phyloP scores from a whole-genome alignment of 1,139 yeast genomes.

The Zygoascus meyerae region DNA sequence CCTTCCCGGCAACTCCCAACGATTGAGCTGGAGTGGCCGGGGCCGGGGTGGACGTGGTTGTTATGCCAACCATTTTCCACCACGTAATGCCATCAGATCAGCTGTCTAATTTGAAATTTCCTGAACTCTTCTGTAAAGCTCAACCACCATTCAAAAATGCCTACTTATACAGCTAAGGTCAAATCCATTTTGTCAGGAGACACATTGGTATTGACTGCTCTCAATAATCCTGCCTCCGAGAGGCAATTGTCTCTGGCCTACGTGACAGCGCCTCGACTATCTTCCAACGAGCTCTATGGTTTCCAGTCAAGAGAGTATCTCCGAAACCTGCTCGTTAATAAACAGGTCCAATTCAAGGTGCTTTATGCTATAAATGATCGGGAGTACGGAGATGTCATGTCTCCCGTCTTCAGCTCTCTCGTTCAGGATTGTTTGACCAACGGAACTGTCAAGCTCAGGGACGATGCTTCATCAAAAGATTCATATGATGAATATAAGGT shows the following conservation, averaged over 20 bases:
- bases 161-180: slow-evolving; percentile 36
- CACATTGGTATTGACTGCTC: slow-evolving; percentile 61
- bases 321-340: slow-evolving; percentile 61
- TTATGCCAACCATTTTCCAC: too few relatives aligned
- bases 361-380: slow-evolving; percentile 50
- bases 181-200: slow-evolving; percentile 71
- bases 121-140: neutral
- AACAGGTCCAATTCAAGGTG: slow-evolving; percentile 57
- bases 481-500: slow-evolving; percentile 36
- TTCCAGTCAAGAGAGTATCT: slow-evolving; percentile 58
- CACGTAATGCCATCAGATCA: too few relatives aligned
- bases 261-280: slow-evolving; percentile 49
- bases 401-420: slow-evolving; percentile 60
- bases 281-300: slow-evolving; percentile 39
- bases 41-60: too few relatives aligned
- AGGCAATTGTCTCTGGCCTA: slow-evolving; percentile 58
- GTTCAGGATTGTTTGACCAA: slow-evolving; percentile 50
- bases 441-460: slow-evolving; percentile 62
- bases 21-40: too few relatives aligned
- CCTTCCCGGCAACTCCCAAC: slow-evolving; percentile 2
- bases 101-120: too few relatives aligned
- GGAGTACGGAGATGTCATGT: slow-evolving; percentile 66
- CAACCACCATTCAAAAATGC: neutral
- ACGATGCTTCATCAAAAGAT: slow-evolving; percentile 38
- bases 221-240: slow-evolving; percentile 42